A percentile compares a stretch with the other conserved stretches of the same genome.
Conservation (phyloP, 495 filamentous ascomycete genomes). For the Hypoxylon lenormandii region DNA sequence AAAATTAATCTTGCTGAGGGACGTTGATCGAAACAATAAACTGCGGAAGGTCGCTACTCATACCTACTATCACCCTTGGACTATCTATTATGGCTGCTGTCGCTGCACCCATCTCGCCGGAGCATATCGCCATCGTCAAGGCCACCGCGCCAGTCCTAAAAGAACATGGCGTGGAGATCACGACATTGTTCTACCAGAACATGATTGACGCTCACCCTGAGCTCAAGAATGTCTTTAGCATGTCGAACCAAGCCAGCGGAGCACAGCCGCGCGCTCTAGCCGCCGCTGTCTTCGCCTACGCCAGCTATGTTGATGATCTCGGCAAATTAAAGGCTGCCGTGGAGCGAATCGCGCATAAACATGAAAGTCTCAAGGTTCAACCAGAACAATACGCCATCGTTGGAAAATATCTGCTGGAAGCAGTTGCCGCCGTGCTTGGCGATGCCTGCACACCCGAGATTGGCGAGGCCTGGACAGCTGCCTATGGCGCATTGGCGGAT, state of each 20-base stretch:
- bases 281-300: conserved; percentile 74
- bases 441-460: conserved; percentile 74
- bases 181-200: conserved; percentile 74
- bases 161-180: conserved; percentile 74
- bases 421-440: conserved; percentile 75
- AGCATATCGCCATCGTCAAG: conserved; percentile 67
- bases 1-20: not conserved
- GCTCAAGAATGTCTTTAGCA: conserved; percentile 75
- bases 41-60: not conserved
- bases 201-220: conserved; percentile 71
- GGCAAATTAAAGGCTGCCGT: conserved; percentile 69
- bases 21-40: not conserved
- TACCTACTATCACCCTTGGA: too few relatives aligned
- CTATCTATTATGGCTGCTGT: conserved; percentile 36
- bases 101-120: conserved; percentile 53
- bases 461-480: conserved; percentile 74
- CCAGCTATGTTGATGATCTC: conserved; percentile 77
- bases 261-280: conserved; percentile 75
- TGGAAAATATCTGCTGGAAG: conserved; percentile 73
- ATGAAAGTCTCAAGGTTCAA: conserved; percentile 75
- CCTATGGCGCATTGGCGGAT: conserved; percentile 78
- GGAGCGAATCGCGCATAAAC: conserved; percentile 80
- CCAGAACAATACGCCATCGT: conserved; percentile 77
- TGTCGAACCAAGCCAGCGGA: conserved; percentile 71
- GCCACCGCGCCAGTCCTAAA: conserved; percentile 72